Percentiles rank a stretch among this genome's conserved stretches.
phyloP scores from a whole-genome alignment of 139 green algal species.

The Chlorella vulgaris region DNA sequence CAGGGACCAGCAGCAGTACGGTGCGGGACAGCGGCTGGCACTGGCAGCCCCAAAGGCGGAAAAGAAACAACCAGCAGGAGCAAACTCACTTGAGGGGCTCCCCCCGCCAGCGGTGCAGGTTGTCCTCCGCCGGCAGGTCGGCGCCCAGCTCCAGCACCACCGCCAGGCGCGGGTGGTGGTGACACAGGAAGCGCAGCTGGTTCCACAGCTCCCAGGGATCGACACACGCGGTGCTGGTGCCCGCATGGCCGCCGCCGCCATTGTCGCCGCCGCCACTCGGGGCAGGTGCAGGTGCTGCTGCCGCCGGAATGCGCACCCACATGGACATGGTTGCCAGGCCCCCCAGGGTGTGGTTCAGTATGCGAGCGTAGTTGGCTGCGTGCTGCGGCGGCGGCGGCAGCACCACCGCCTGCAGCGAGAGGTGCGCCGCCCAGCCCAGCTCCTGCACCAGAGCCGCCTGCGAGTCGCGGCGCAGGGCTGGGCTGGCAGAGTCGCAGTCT shows the following conservation, averaged over 20 bases:
- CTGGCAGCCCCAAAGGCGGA: too few species aligned
- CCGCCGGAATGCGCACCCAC: constrained; percentile 83
- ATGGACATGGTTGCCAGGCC: constrained; percentile 76
- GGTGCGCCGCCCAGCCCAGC: constrained; percentile 91
- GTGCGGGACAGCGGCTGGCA: too few species aligned
- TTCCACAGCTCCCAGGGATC: constrained; percentile 83
- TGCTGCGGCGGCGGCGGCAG: constrained; percentile 57
- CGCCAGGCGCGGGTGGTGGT: constrained; percentile 75
- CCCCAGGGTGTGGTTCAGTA: constrained; percentile 73
- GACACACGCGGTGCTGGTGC: not conserved
- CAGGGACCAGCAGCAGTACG: too few species aligned
- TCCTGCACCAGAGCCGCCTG: constrained; percentile 75
- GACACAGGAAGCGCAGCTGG: constrained; percentile 70
- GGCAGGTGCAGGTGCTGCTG: not conserved
- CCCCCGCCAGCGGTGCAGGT: constrained; percentile 76
- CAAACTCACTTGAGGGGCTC: constrained; percentile 80
- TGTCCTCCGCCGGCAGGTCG: constrained; percentile 38
- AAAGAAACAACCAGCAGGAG: too few species aligned
- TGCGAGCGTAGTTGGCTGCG: constrained; percentile 75
- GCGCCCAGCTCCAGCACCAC: constrained; percentile 69
- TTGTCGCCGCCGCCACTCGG: constrained; percentile 12
- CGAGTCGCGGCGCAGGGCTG: constrained; percentile 49
- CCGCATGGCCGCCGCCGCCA: constrained; percentile 7
- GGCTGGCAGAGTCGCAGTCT: constrained; percentile 68
- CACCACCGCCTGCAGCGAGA: constrained; percentile 89